A percentile compares a stretch with the other conserved stretches of the same genome.
phyloP scores from a whole-genome alignment of 2,329 filamentous ascomycete species.

The Fonsecaea erecta region DNA sequence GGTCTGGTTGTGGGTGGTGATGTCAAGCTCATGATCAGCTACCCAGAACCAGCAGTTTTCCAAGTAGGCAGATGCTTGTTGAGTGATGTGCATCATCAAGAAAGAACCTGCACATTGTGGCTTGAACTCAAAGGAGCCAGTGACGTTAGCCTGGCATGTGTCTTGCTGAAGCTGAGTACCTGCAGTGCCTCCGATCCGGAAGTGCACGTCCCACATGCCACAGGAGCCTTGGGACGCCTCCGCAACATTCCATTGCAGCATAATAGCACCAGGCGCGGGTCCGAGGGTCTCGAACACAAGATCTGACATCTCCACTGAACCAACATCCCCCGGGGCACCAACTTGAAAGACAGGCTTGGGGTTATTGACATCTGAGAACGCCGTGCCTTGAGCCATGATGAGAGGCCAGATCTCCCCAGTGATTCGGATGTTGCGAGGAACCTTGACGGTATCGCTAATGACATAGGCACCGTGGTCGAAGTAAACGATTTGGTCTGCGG shows the following conservation, averaged over 20 bases:
- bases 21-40: conserved; percentile 86
- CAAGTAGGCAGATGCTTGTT: conserved; percentile 69
- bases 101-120: conserved; percentile 75
- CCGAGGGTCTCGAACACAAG: conserved; percentile 84
- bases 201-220: conserved; percentile 94
- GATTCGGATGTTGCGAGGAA: conserved; percentile 78
- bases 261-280: conserved; percentile 80
- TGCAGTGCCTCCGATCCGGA: conserved; percentile 84
- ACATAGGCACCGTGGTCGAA: conserved; percentile 69
- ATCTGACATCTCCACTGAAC: conserved; percentile 84
- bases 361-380: conserved; percentile 74
- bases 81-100: conserved; percentile 62
- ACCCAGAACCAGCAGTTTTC: conserved; percentile 94
- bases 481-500: conserved; percentile 64
- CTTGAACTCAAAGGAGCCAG: conserved; percentile 62
- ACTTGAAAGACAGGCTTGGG: conserved; percentile 86
- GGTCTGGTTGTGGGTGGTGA: conserved; percentile 67
- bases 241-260: conserved; percentile 89
- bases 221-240: conserved; percentile 66
- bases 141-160: conserved; percentile 77
- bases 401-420: conserved; percentile 90
- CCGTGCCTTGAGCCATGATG: conserved; percentile 77
- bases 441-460: conserved; percentile 63
- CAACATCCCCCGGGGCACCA: conserved; percentile 75
- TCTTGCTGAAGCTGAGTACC: conserved; percentile 82